A percentile compares a stretch with the other conserved stretches of the same genome.
Conservation (phyloP, 129 eudicot species). For the Dittrichia graveolens region DNA sequence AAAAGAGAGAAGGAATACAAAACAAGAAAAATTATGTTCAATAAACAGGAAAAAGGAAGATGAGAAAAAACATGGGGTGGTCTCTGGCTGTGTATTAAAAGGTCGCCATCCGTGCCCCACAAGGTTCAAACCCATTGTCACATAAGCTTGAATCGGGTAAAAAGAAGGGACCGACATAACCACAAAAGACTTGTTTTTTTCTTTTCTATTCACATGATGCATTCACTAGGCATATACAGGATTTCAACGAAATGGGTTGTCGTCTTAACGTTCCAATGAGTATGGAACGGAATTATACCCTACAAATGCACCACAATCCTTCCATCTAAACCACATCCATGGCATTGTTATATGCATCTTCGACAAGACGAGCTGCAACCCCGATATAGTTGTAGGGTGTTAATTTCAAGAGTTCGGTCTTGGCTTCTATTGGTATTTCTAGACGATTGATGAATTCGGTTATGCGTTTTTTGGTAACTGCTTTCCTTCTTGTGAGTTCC, state of each 20-base stretch:
- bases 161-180: too few relatives aligned
- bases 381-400: slow-evolving; percentile 90
- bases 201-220: too few relatives aligned
- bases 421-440: slow-evolving; percentile 74
- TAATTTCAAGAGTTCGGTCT: slow-evolving; percentile 55
- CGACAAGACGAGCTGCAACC: slow-evolving; percentile 61
- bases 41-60: too few relatives aligned
- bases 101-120: too few relatives aligned
- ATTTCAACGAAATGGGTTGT: not conserved
- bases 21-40: too few relatives aligned
- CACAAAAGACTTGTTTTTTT: too few relatives aligned
- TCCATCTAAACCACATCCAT: not conserved
- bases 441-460: slow-evolving; percentile 61
- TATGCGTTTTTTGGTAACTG: slow-evolving; percentile 70
- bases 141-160: not conserved
- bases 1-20: too few relatives aligned
- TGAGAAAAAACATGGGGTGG: too few relatives aligned
- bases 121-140: too few relatives aligned
- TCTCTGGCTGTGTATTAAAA: too few relatives aligned
- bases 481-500: slow-evolving; percentile 88
- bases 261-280: too few relatives aligned
- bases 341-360: slow-evolving; percentile 40
- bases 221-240: not conserved
- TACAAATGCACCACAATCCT: not conserved
- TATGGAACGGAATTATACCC: too few relatives aligned